Evolutionary conservation across 345 rosid species (phyloP).

Genomic region (Passiflora organensis): DNA sequence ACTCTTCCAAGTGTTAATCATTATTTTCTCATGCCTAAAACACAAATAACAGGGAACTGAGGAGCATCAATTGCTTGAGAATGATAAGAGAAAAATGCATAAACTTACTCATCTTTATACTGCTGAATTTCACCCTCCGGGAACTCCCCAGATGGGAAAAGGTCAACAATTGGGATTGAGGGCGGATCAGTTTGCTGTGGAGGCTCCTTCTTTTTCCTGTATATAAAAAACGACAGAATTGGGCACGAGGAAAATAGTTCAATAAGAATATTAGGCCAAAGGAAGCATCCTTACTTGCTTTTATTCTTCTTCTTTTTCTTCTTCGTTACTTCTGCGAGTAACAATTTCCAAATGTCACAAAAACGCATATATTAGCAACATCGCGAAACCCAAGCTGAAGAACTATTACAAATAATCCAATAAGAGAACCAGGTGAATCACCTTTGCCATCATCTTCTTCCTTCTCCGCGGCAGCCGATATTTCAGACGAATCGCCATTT

Average conservation of each 20-base stretch:
- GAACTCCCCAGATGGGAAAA: constrained; percentile 89
- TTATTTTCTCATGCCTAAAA: too few relatives aligned
- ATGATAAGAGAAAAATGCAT: background rate
- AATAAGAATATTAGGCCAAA: constrained; percentile 3
- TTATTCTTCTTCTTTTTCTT: constrained; percentile 95
- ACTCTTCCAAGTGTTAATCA: too few relatives aligned
- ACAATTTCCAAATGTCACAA: background rate
- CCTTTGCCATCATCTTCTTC: constrained; percentile 55
- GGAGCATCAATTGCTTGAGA: background rate
- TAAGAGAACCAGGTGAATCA: constrained; percentile 5
- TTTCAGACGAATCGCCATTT: constrained; percentile 23
- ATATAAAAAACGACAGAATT: constrained; percentile 7
- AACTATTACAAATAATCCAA: background rate
- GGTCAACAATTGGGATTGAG: constrained; percentile 60
- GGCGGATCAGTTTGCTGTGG: constrained; percentile 87
- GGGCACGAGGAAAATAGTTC: background rate
- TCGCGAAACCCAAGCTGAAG: background rate
- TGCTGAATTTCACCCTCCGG: constrained; percentile 99
- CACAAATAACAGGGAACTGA: too few relatives aligned
- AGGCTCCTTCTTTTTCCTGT: constrained; percentile 78
- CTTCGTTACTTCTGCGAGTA: constrained; percentile 53
- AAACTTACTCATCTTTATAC: constrained; percentile 85
- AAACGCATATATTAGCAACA: background rate
- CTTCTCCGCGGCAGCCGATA: constrained; percentile 24
- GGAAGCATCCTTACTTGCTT: constrained; percentile 69